Base-by-base conservation (phyloP, 768 basidiomycete genomes). In the Termitomyces sp. region DNA sequence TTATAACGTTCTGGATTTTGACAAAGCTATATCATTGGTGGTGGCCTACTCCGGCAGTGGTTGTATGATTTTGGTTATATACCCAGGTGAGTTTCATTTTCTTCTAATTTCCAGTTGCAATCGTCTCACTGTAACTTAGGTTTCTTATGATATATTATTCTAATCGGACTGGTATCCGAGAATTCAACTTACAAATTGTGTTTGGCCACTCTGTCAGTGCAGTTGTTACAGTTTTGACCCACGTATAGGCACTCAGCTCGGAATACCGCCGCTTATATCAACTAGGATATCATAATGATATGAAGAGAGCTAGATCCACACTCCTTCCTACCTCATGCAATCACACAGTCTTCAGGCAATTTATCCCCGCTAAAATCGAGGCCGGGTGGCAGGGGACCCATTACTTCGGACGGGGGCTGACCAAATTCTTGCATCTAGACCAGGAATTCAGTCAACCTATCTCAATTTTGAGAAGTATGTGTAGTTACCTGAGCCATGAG, bases 301-400 rank as follows among this genome's bases (percentile, higher is more conserved):
- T 31, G 31, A 24, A 22, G 14, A 22, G 14, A 50, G 22, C 48
- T 36, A 50, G 34, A 37, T 49, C 20, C 32, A 49, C 32, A 22
- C 44, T 46, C 29, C 18, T n/a, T n/a, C n/a, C 18, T 13, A 26
- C 18, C 20, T 56, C 55, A 56, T 20, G 44, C 55, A 22, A 56
- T 37, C 18, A 48, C 55, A 41, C 55, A 56, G 8, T 56, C 55
- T 9, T 54, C 56, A 54, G 65, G 64, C 9, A 61, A n/a, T 5
- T 54, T 54, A 18, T 39, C 41, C 12, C 75, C 47, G 0, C 81
- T 83, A 26, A 86, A 60, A 7, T 72, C 76, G 29, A 83, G 70
- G n/a, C 88, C 90, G 2, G 88, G 80, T 0, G 92, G 92, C 48
- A 94, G 75, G 0, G 85, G 81, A 1, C 91, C 92, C 88, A 94